Evolutionary conservation across 805 yeast species (phyloP), one percentile per base, ranked within the genome.

Genomic region (Starmerella floris): DNA sequence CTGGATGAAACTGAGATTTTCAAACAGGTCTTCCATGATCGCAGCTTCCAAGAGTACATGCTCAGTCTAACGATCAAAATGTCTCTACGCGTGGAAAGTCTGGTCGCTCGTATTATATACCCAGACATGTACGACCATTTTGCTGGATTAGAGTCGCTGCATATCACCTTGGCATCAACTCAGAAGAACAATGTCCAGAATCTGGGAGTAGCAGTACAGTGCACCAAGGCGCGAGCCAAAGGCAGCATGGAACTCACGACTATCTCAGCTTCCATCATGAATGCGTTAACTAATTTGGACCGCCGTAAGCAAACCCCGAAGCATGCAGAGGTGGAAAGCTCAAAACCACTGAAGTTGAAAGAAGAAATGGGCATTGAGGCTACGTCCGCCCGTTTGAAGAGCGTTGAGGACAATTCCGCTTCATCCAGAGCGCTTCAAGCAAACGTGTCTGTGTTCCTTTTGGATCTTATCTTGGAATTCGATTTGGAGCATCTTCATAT

Each of bases 1-100:
- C 36, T 49, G 1, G 41, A 34, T 1, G 42, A 52, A 9, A 41
- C 60, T 13, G 56, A 58, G n/a, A 33, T 62, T 9, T 56, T 57
- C 33, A 27, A 37, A 13, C 46, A 31, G 5, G 49, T 48, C 2
- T 45, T 52, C 20, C 45, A 44, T 19, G 51, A 43, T 25, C 28
- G 31, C 20, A 23, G 41, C 4, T 45, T 50, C 36, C 45, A 45
- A 20, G 49, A 51, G 33, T 40, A 33, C 32, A 45, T 44, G 15
- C 41, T 44, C 17, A 44, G 51, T 19, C 22, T 46, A 25, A 33
- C 50, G 4, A 37, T 46, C 4, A 25, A 42, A 3, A 13, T 43
- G 8, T 32, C 40, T 2, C 17, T 49, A 11, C 9, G 30, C 8
- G 21, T 46, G 9, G 50, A 46, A 8, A 42, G 50, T n/a, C 39